A percentile compares a stretch with the other conserved stretches of the same genome.
Evolutionary conservation across 805 yeast genomes (phyloP).

Genomic region (Komagataella phaffii): DNA sequence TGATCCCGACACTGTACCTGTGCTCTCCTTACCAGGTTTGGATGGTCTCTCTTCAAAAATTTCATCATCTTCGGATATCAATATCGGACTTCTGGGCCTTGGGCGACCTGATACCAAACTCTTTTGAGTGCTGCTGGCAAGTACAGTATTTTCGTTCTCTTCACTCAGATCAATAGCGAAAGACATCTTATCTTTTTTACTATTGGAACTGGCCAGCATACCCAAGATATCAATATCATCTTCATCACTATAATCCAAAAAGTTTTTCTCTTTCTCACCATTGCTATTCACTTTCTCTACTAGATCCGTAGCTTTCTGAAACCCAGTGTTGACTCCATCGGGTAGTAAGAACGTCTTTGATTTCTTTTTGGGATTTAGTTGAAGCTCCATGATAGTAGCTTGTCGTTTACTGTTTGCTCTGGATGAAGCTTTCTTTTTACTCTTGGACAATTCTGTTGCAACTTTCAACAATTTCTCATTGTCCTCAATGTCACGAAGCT

Average conservation of each 20-base stretch:
- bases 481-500: conserved; percentile 32
- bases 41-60: not conserved
- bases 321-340: conserved; percentile 54
- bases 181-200: not conserved
- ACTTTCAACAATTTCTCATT: conserved; percentile 25
- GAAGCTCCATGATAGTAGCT: not conserved
- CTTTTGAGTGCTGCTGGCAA: not conserved
- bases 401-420: not conserved
- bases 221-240: not conserved
- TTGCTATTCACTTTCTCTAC: conserved; percentile 17
- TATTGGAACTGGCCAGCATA: not conserved
- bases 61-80: not conserved
- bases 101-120: not conserved
- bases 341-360: conserved; percentile 58
- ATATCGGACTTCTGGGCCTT: not conserved
- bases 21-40: not conserved
- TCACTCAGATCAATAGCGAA: not conserved
- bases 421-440: not conserved
- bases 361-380: not conserved
- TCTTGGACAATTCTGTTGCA: not conserved
- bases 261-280: not conserved
- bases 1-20: not conserved
- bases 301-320: conserved; percentile 35
- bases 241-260: not conserved
- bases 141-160: not conserved